Base-by-base conservation (phyloP, 495 filamentous ascomycete genomes). In the Bryoglossum gracile region DNA sequence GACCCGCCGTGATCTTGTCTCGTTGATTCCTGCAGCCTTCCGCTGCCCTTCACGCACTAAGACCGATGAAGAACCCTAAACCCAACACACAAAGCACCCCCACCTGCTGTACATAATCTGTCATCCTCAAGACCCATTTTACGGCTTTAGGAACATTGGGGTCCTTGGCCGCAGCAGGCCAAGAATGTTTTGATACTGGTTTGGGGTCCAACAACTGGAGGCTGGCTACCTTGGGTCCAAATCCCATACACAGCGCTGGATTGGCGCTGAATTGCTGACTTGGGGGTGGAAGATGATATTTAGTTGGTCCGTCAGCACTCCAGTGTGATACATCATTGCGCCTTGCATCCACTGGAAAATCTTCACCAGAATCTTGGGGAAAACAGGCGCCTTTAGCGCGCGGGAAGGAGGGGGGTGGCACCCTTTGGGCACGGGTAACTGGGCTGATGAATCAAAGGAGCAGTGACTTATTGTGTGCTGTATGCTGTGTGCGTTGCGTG, bases 331-430 rank as follows among this genome's bases (percentile, higher is more conserved):
- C 8, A 49, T 49, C 45, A 35, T 18, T 53, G n/a, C n/a, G 44
- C 30, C 54, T 13, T 56, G 54, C 48, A 56, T 43, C 14, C 36
- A 16, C 30, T 53, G 44, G 28, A 34, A 45, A 19, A 24, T 44
- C 48, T 36, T 48, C 43, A 44, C 32, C 24, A 23, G 28, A 17
- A 51, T 26, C 37, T 51, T 38, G 54, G 46, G 42, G 45, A 42
- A 18, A 53, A 52, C 37, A 51, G 49, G 46, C 54, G 54, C 54
- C 41, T 28, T 41, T 40, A 55, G 41, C 52, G 52, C 52, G 52
- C 52, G 52, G 46, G 9, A 55, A 14, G 30, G 26, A 16, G 6
- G 36, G 18, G 21, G 30, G 5, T 36, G 25, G 5, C n/a, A 39
- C n/a, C 6, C 24, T 39, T 36, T 46, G 43, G 43, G 14, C n/a